Conservation (phyloP, 1,284 basidiomycete species). For the Entoloma clypeatum region DNA sequence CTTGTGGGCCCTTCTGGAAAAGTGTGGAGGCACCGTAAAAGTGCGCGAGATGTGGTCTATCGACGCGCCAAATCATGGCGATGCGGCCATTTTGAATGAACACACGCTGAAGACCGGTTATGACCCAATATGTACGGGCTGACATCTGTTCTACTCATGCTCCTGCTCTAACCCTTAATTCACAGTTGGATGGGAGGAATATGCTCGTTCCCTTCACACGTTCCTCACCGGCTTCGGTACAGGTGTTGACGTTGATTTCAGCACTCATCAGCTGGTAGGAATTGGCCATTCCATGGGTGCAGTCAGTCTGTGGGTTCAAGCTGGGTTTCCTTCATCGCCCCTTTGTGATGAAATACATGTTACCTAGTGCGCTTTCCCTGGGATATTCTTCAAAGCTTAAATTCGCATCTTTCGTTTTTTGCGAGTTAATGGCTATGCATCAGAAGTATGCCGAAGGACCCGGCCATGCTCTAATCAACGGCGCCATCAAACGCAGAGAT, state of each 20-base stretch:
- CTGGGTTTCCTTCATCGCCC: not conserved
- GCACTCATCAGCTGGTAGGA: constrained; percentile 30
- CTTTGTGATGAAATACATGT: not conserved
- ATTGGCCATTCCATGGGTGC: constrained; percentile 37
- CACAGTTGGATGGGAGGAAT: constrained; percentile 38
- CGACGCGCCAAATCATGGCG: constrained; percentile 54
- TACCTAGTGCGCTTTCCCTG: constrained; percentile 32
- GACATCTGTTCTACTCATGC: not conserved
- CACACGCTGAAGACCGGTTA: constrained; percentile 38
- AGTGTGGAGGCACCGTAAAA: constrained; percentile 20
- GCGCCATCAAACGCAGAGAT: constrained; percentile 41
- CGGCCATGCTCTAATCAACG: constrained; percentile 26
- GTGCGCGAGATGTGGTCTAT: constrained; percentile 51
- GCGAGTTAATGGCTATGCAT: constrained; percentile 43
- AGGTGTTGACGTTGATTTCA: constrained; percentile 35
- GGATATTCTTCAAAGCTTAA: constrained; percentile 37
- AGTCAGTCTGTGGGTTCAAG: constrained; percentile 27
- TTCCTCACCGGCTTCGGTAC: constrained; percentile 33
- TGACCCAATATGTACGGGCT: constrained; percentile 37
- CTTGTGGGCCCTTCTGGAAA: constrained; percentile 32
- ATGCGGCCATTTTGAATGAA: constrained; percentile 48
- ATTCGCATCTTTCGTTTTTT: constrained; percentile 38
- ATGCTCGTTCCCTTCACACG: constrained; percentile 30
- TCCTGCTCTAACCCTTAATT: not conserved
- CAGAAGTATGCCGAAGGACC: constrained; percentile 13